Base-by-base conservation (phyloP, 2,329 filamentous ascomycete genomes). In the Fonsecaea multimorphosa region DNA sequence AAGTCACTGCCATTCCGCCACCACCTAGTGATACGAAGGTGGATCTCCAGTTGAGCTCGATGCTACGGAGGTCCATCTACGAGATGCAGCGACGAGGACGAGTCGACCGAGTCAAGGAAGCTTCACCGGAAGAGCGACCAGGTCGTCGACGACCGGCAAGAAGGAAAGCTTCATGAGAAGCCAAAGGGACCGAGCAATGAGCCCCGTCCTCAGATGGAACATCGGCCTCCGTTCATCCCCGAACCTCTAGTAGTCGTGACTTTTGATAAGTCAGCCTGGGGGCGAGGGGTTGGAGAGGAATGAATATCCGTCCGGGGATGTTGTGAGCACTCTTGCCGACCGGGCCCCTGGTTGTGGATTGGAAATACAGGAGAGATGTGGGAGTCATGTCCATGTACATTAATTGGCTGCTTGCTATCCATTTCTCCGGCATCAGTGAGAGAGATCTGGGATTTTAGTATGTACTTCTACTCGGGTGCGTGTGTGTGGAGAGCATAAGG, bases 251-350 rank as follows among this genome's bases (percentile, higher is more conserved):
- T 58, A 63, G 61, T 63, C 61, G 61, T 63, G 61, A 40, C 61
- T 58, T 56, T 62, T 29, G 16, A 29, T n/a, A 27, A 63, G 61
- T 31, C 61, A 63, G 61, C 61, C 61, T 58, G 61, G 53, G n/a
- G 61, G 38, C 46, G 11, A 49, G 44, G 44, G 44, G 22, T 12
- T 11, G 44, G 22, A 19, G n/a, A 40, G 38, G 38, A 40, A 1
- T 34, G 38, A n/a, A 19, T 24, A 24, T 49, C 44, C 22, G 4
- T 49, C 19, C 32, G 19, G 44, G n/a, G 44, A 22, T 24, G 11
- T 24, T 24, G 44, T 8, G 44, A 49, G 44, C 38, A 40, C 19
- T 24, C 22, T n/a, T 24, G 44, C 44, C 22, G 44, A 12, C 19
- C 11, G 44, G 44, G 44, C 3, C 22, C 19, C 19, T 24, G 16